These are phyloP conservation scores for sorghum (Sorghum bicolor) DNA, from an alignment of 176 grass and related monocot species.

Conservation along the genomic window Sorghum_bicolor_NCBIv3 NC_012871.2:64702501-64703000, in stretches of 20 bases:
- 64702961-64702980: neutral
- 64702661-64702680: neutral
- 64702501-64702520: neutral
- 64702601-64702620: neutral
- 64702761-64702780: conserved; percentile 11
- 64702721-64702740: conserved; percentile 1
- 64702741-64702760: neutral
- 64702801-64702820: conserved; percentile 76
- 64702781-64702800: conserved; percentile 94
- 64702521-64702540: conserved; percentile 6
- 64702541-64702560: neutral
- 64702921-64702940: neutral
- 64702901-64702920: neutral
- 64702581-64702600: neutral
- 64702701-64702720: neutral
- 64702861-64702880: conserved; percentile 92
- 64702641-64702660: neutral
- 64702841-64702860: conserved; percentile 82
- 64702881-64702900: conserved; percentile 15
- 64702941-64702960: neutral
- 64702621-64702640: neutral
- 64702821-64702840: conserved; percentile 69
- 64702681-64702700: neutral
- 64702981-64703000: neutral
- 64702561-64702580: neutral